Conservation (phyloP, 306 rosid species). For the Quercus aquifolioides region DNA sequence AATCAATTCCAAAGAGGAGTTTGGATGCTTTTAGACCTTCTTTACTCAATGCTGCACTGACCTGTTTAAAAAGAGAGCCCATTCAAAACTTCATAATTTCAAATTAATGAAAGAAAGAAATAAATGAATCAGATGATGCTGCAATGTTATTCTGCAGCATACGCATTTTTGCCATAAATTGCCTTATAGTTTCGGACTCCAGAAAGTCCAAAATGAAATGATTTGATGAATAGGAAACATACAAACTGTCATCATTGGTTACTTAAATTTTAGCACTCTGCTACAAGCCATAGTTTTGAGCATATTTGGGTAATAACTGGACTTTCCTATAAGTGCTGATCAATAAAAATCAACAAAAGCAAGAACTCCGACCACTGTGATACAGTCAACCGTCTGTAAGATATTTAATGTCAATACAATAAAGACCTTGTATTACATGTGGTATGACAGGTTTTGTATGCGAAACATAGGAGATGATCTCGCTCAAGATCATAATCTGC, state of each 20-base stretch:
- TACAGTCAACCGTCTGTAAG: no score
- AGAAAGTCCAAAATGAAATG: no score
- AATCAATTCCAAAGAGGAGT: slow-evolving; percentile 87
- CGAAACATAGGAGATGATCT: no score
- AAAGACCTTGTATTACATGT: no score
- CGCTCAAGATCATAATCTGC: no score
- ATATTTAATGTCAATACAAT: no score
- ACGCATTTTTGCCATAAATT: background rate
- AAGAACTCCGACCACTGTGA: no score
- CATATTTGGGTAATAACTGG: background rate
- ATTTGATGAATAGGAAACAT: background rate
- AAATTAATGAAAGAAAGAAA: background rate
- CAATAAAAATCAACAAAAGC: no score
- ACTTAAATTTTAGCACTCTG: background rate
- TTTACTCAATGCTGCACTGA: slow-evolving; percentile 56
- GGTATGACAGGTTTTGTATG: no score
- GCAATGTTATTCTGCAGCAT: background rate
- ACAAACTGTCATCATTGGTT: background rate
- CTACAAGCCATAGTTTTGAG: background rate
- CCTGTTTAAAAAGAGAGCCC: slow-evolving; percentile 35
- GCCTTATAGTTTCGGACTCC: background rate
- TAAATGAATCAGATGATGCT: background rate
- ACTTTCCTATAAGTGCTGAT: background rate
- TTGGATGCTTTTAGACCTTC: slow-evolving; percentile 86
- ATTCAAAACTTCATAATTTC: background rate